Evolutionary conservation across 140 eudicot genomes (phyloP).

Genomic region (Bidens hawaiensis): DNA sequence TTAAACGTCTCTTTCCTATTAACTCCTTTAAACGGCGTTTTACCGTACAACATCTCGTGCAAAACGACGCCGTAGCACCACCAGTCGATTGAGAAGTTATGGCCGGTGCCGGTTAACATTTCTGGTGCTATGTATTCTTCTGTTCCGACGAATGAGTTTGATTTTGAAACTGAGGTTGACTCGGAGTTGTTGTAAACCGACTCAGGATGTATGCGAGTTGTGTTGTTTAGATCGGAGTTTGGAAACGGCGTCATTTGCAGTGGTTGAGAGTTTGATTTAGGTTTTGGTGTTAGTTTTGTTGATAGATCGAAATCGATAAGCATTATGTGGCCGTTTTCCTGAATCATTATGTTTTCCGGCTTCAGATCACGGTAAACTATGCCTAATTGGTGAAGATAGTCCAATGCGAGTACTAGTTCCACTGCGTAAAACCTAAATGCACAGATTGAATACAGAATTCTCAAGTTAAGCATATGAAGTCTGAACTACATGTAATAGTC

Average conservation of each 20-base stretch:
- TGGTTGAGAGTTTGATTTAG: conserved; percentile 27
- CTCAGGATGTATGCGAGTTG: conserved; percentile 33
- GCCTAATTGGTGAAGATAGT: conserved; percentile 64
- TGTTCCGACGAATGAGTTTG: conserved; percentile 90
- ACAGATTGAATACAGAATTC: background rate
- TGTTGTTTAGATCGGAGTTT: conserved; percentile 26
- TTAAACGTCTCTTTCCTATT: conserved; percentile 72
- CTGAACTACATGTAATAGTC: too few relatives aligned
- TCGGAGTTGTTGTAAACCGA: conserved; percentile 10
- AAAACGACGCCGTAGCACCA: conserved; percentile 80
- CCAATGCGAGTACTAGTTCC: conserved; percentile 80
- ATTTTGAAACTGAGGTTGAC: conserved; percentile 42
- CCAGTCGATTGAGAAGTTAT: conserved; percentile 74
- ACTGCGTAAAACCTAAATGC: conserved; percentile 69
- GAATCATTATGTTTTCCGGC: conserved; percentile 83
- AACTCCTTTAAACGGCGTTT: conserved; percentile 68
- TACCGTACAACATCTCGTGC: conserved; percentile 81
- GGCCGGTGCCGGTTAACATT: conserved; percentile 63
- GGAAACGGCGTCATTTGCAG: conserved; percentile 9
- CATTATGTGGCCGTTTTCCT: conserved; percentile 82
- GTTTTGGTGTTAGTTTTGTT: conserved; percentile 42
- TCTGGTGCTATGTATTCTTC: conserved; percentile 94
- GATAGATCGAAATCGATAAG: conserved; percentile 86
- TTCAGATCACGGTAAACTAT: conserved; percentile 79
- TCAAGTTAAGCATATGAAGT: too few relatives aligned